Conservation (phyloP, 2,329 filamentous ascomycete species). For the Fusarium tuaranense region DNA sequence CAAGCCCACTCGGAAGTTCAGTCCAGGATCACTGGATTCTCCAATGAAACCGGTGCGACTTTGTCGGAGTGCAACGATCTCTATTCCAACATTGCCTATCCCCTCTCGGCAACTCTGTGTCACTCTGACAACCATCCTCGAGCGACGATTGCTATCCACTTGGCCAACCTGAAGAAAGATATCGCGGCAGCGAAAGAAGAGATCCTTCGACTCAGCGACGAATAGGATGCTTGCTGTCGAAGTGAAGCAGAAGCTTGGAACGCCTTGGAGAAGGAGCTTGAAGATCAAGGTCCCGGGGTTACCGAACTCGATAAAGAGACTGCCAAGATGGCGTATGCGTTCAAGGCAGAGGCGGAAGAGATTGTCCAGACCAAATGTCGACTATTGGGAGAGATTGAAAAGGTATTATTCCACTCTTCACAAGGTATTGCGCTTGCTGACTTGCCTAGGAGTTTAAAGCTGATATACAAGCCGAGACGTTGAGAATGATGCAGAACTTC, state of each 20-base stretch:
- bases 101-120: slow-evolving; percentile 49
- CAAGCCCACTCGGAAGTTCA: slow-evolving; percentile 39
- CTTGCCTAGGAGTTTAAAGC: slow-evolving; percentile 44
- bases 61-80: slow-evolving; percentile 36
- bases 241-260: slow-evolving; percentile 37
- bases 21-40: slow-evolving; percentile 36
- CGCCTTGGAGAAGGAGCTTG: slow-evolving; percentile 11
- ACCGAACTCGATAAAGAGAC: not conserved
- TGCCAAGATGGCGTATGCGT: not conserved
- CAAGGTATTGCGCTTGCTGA: not conserved
- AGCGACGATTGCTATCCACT: slow-evolving; percentile 44
- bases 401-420: slow-evolving; percentile 26
- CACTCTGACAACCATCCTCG: slow-evolving; percentile 35
- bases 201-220: slow-evolving; percentile 31
- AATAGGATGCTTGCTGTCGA: slow-evolving; percentile 44
- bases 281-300: not conserved
- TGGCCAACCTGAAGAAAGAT: slow-evolving; percentile 37
- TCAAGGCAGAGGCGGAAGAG: slow-evolving; percentile 38
- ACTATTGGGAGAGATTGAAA: slow-evolving; percentile 45
- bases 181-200: slow-evolving; percentile 41
- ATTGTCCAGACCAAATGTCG: slow-evolving; percentile 38
- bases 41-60: slow-evolving; percentile 22
- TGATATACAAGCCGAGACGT: slow-evolving; percentile 41
- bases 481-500: slow-evolving; percentile 45
- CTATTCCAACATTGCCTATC: slow-evolving; percentile 49